These are phyloP conservation scores for Aspergillus piperis DNA, from an alignment of 2,329 filamentous ascomycete species.

Conservation along the genomic window DNA sequence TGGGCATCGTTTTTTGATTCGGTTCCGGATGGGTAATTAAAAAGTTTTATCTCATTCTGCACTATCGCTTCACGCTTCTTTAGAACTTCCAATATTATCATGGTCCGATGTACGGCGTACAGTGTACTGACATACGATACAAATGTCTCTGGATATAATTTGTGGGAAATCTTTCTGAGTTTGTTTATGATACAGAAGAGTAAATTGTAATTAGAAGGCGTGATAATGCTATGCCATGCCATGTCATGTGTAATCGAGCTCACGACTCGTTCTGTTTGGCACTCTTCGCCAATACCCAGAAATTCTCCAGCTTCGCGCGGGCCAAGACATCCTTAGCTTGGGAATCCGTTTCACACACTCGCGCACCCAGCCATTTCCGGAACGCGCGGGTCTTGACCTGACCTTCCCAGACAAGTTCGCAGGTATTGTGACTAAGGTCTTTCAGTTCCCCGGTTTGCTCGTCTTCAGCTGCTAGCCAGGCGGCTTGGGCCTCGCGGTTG, in stretches of 20 bases:
- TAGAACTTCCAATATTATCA: not conserved
- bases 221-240: not conserved
- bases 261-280: slow-evolving; percentile 42
- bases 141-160: not conserved
- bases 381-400: slow-evolving; percentile 79
- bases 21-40: slow-evolving; percentile 1
- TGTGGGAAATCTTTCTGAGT: not conserved
- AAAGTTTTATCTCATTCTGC: not conserved
- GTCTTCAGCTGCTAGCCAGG: slow-evolving; percentile 78
- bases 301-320: slow-evolving; percentile 87
- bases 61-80: not conserved
- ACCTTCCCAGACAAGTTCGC: slow-evolving; percentile 85
- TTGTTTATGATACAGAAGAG: not conserved
- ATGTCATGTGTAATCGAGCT: not conserved
- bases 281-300: slow-evolving; percentile 88
- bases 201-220: not conserved
- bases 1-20: slow-evolving; percentile 9
- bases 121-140: not conserved
- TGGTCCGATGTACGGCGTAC: not conserved
- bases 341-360: slow-evolving; percentile 89
- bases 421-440: slow-evolving; percentile 80
- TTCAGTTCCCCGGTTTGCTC: slow-evolving; percentile 72
- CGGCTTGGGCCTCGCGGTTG: slow-evolving; percentile 62
- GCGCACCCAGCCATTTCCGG: slow-evolving; percentile 77
- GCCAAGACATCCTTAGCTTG: slow-evolving; percentile 80